These are phyloP conservation scores for Amanita inopinata DNA, from an alignment of 768 basidiomycete genomes.

Conservation along the genomic window DNA sequence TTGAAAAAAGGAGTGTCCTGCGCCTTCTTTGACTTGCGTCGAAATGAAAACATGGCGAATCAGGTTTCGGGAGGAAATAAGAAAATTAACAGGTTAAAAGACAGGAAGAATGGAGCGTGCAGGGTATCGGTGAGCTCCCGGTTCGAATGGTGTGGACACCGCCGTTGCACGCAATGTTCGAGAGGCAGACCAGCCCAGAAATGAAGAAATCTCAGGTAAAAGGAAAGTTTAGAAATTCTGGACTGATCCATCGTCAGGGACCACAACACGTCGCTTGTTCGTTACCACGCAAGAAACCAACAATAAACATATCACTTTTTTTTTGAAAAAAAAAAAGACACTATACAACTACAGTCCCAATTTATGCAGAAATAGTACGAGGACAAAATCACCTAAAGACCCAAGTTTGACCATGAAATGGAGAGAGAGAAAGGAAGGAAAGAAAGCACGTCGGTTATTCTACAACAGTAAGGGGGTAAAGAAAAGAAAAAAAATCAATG, in stretches of 20 bases:
- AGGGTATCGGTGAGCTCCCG: not conserved
- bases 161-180: constrained; percentile 3
- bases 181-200: not conserved
- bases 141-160: not conserved
- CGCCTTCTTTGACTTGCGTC: constrained; percentile 54
- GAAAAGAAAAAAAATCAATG: constrained; percentile 15
- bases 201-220: not conserved
- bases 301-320: constrained; percentile 11
- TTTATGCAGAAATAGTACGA: constrained; percentile 10
- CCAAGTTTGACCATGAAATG: constrained; percentile 15
- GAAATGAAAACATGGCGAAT: constrained; percentile 61
- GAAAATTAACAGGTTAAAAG: constrained; percentile 15
- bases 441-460: constrained; percentile 24
- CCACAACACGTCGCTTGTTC: not conserved
- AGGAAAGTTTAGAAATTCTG: not conserved
- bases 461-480: constrained; percentile 28
- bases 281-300: constrained; percentile 18
- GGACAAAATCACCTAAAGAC: constrained; percentile 12
- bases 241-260: not conserved
- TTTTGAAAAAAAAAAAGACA: constrained; percentile 5
- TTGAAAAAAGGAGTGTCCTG: constrained; percentile 42
- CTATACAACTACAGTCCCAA: constrained; percentile 16
- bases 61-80: constrained; percentile 12
- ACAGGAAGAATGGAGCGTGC: not conserved
- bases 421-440: constrained; percentile 19